Base-by-base conservation (phyloP, 1,284 basidiomycete species). In the Entoloma clypeatum region DNA sequence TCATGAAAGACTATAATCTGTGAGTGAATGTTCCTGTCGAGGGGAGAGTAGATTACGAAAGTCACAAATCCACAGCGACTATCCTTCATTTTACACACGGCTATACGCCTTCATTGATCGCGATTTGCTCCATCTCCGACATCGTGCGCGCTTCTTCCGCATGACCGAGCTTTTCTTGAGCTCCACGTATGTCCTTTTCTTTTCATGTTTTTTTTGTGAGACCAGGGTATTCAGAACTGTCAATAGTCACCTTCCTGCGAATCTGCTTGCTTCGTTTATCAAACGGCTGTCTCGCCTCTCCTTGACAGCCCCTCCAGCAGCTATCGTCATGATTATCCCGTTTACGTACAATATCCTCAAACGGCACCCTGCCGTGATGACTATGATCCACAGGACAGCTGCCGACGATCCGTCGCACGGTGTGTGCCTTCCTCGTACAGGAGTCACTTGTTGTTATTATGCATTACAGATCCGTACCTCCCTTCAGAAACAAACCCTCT, bases 261-360 rank as follows among this genome's bases (percentile, higher is more conserved):
- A 85, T 2, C 74, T 99, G 21, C 75, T 99, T 7, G 95, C 95
- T 2, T 92, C 92, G 0, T 99, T 99, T 63, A 74, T 95, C 53
- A 99, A 99, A 64, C 83, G 92, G 3, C 74, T 99, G 14, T 80
- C 92, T 1, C 78, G 90, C 5, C 72, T 97, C 2, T 86, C 90
- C 4, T 75, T 99, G 8, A 72, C 71, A 26, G 92, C 93, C 0
- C 88, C 94, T 0, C 94, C 95, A 1, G 84, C 92, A 2, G 95
- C 90, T 1, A 83, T 94, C 24, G 78, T 99, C 43, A 86, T 92
- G 67, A 72, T 92, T 49, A 81, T 99, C 22, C 93, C 96, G 0
- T 92, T 99, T 64, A 82, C 86, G 7, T 99, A 98, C 71, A 99
- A 99, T 62, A 71, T 95, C 41, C 79, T 99, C 57, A 97, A 96